A percentile compares a stretch with the other conserved stretches of the same genome.
These are phyloP conservation scores for Globisporangium nunn DNA, from an alignment of 352 stramenopile genomes.

Conservation along the genomic window DNA sequence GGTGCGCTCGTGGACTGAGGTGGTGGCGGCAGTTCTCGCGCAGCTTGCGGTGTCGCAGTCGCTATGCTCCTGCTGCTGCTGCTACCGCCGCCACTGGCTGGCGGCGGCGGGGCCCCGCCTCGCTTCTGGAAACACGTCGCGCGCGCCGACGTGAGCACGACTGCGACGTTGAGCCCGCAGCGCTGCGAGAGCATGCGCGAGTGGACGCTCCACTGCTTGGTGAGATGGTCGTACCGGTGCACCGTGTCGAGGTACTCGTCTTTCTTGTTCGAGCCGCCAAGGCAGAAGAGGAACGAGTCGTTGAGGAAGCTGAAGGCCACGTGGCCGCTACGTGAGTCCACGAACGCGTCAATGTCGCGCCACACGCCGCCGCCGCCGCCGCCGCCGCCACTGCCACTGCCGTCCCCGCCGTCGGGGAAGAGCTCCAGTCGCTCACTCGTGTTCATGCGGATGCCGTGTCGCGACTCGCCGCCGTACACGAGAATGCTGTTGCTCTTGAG, in stretches of 20 bases:
- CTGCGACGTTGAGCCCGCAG: slow-evolving; percentile 54
- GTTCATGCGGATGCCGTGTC: slow-evolving; percentile 55
- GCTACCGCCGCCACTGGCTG: not conserved
- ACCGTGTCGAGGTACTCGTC: slow-evolving; percentile 68
- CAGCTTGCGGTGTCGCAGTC: not conserved
- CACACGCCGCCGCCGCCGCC: slow-evolving; percentile 19
- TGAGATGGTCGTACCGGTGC: slow-evolving; percentile 58
- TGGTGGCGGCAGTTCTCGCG: not conserved
- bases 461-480: slow-evolving; percentile 62
- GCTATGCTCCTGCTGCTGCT: not conserved
- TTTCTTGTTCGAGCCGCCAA: slow-evolving; percentile 73
- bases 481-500: slow-evolving; percentile 41
- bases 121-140: slow-evolving; percentile 36
- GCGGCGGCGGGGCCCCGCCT: not conserved
- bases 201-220: slow-evolving; percentile 49
- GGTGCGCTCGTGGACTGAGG: not conserved
- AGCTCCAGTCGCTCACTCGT: slow-evolving; percentile 51
- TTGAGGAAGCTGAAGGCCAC: slow-evolving; percentile 47
- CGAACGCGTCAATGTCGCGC: slow-evolving; percentile 46
- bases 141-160: slow-evolving; percentile 29
- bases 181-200: slow-evolving; percentile 55
- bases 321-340: slow-evolving; percentile 60
- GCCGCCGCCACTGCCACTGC: too few species aligned
- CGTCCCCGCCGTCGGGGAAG: not conserved
- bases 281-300: slow-evolving; percentile 62